Evolutionary conservation across 768 basidiomycete genomes (phyloP), one percentile per base, ranked within the genome.

Genomic region (Antrodiella citrinella): DNA sequence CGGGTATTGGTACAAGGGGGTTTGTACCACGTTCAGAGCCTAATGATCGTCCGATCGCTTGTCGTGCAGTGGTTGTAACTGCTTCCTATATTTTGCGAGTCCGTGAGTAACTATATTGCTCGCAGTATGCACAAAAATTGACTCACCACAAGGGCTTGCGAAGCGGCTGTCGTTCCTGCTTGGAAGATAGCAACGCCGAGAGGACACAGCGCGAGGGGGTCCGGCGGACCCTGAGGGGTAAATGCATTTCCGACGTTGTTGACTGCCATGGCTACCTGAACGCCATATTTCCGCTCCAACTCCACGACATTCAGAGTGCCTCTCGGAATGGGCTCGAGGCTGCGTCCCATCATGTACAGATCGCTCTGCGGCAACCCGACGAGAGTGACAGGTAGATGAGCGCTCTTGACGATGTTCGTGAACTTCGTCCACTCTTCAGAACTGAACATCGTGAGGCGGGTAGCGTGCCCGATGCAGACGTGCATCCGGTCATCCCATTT

Each of bases 161-260:
- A 70, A 47, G 74, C 77, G 12, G 57, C 56, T 18, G 68, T 67
- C 13, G 73, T 78, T 11, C 75, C 80, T 26, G 75, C 69, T 59
- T 82, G 82, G 58, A 82, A 84, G 24, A 82, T 54, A 2, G 72
- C 76, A 10, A 80, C 75, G 18, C 76, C 80, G 42, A 84, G 72
- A 26, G 77, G 70, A 45, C 79, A 76, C 48, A 84, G 64, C 4
- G 72, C 69, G n/a, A 85, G 65, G 7, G 82, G 81, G 66, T 82
- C 82, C 41, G 78, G 59, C 22, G 73, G 74, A 47, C 82, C 83
- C 65, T 84, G 82, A 38, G 82, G 84, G 26, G 78, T 84, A 62
- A 83, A 85, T 24, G 79, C 76, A 55, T 84, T 85, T 54, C 75
- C 76, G 57, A 82, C 73, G 57, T 83, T 82, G 63, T 83, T 82